Evolutionary conservation across 208 protist species (phyloP).

Genomic region (Trypanosoma platydactyli): DNA sequence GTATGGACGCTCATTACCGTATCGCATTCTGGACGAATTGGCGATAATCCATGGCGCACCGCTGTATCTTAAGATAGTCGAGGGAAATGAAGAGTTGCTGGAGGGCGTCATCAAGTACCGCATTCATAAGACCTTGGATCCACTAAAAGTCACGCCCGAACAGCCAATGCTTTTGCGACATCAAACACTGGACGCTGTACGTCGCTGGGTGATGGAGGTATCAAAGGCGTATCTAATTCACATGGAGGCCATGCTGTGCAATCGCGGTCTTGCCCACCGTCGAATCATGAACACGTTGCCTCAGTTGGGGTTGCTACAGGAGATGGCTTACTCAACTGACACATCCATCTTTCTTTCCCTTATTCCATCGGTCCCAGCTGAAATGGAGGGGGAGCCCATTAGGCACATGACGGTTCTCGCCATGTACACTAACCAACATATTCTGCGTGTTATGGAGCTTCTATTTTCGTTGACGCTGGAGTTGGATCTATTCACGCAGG

Average conservation of each 20-base stretch:
- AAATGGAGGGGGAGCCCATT: slow-evolving; percentile 55
- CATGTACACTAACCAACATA: slow-evolving; percentile 64
- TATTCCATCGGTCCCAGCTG: slow-evolving; percentile 38
- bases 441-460: slow-evolving; percentile 72
- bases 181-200: slow-evolving; percentile 65
- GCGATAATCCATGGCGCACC: slow-evolving; percentile 64
- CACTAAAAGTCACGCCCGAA: slow-evolving; percentile 54
- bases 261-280: slow-evolving; percentile 77
- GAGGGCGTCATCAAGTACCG: slow-evolving; percentile 80
- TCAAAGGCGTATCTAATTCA: slow-evolving; percentile 70
- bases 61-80: slow-evolving; percentile 72
- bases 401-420: slow-evolving; percentile 58
- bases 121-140: slow-evolving; percentile 73
- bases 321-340: slow-evolving; percentile 71
- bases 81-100: slow-evolving; percentile 60
- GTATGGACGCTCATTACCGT: slow-evolving; percentile 56
- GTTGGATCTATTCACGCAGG: slow-evolving; percentile 74
- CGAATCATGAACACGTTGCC: slow-evolving; percentile 72
- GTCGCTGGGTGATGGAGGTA: slow-evolving; percentile 61
- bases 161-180: slow-evolving; percentile 52
- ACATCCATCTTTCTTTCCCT: slow-evolving; percentile 66
- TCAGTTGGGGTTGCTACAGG: slow-evolving; percentile 59
- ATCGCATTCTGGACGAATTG: slow-evolving; percentile 58
- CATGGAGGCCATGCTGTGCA: slow-evolving; percentile 87
- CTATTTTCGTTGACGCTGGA: slow-evolving; percentile 71